Evolutionary conservation across 257 asterid species (phyloP), one percentile per base, ranked within the genome.

Genomic region (Solanum dulcamara): DNA sequence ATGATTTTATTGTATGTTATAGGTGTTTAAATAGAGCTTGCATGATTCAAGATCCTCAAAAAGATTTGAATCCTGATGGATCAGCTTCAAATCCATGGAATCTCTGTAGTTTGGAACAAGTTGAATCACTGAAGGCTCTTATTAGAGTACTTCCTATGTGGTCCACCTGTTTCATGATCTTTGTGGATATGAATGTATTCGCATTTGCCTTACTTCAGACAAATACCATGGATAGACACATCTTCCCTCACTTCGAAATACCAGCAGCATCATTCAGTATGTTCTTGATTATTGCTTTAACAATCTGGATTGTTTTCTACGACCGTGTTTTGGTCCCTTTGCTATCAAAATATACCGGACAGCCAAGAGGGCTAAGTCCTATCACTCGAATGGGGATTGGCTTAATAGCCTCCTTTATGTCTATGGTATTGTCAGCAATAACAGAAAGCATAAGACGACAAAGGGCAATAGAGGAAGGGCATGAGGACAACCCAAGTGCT

Each of bases 201-300:
- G 17, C 86, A 35, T 84, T 87, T 84, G 35, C 74, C 42, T 15
- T 18, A 15, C 62, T 77, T 28, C 82, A 77, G 46, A 26, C 28
- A 15, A 77, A 77, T 3, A 77, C 82, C 4, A 77, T 87, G 87
- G 81, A 87, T n/a, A 77, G 89, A 67, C 85, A 87, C 13, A 18
- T 84, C 0, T 84, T 40, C 32, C 75, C 87, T 32, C 80, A 62
- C 2, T 60, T 87, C 10, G 85, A 87, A 70, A 37, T 87, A 33
- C 89, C 89, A 28, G 80, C 87, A n/a, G 89, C 87, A 64, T 87
- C 87, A 48, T 85, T 87, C 64, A 57, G 50, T 38, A 42, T 82
- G 40, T 85, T 87, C 30, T 0, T 81, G 66, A 7, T 85, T 17
- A 28, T 81, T 10, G 80, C 84, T 1, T 10, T 85, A 37, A 81